Evolutionary conservation across 176 grass and related monocot genomes (phyloP).

Genomic region (Bothriochloa decipiens): DNA sequence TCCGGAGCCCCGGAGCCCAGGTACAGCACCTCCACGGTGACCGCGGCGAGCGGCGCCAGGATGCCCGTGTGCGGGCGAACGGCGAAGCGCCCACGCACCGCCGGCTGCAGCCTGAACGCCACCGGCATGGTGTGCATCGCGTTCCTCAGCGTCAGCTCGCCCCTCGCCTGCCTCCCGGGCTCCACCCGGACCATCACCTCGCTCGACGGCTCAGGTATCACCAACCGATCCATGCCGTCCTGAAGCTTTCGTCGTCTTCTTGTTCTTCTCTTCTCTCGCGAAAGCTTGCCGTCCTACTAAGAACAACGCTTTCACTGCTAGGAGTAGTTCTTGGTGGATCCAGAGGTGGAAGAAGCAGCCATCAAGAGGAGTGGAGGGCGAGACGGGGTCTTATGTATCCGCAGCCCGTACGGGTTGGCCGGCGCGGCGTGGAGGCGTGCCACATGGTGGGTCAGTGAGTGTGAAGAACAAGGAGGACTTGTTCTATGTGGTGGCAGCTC

Average conservation of each 20-base stretch:
- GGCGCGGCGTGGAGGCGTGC: constrained; percentile 55
- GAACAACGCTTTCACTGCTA: neutral
- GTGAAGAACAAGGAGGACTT: constrained; percentile 73
- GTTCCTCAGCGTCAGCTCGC: constrained; percentile 63
- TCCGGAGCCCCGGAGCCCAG: constrained; percentile 26
- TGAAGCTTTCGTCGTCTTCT: neutral
- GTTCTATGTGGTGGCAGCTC: constrained; percentile 51
- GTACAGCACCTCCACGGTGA: constrained; percentile 60
- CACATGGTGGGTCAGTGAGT: constrained; percentile 55
- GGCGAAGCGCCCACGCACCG: constrained; percentile 44
- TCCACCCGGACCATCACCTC: constrained; percentile 62
- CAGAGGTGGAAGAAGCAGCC: constrained; percentile 38
- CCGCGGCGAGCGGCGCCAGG: constrained; percentile 63
- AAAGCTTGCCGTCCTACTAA: neutral
- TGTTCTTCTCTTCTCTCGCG: neutral
- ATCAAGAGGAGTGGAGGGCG: constrained; percentile 42
- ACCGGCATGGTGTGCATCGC: constrained; percentile 92
- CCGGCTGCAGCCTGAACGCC: constrained; percentile 70
- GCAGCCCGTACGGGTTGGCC: constrained; percentile 32
- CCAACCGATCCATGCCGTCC: constrained; percentile 61
- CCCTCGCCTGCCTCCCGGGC: constrained; percentile 47
- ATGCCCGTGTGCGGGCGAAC: constrained; percentile 69
- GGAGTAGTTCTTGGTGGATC: constrained; percentile 5
- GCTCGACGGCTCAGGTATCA: constrained; percentile 70
- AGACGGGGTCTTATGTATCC: constrained; percentile 27